phyloP scores from a whole-genome alignment of 495 filamentous ascomycete genomes.

The Penicillium simplicissimum region DNA sequence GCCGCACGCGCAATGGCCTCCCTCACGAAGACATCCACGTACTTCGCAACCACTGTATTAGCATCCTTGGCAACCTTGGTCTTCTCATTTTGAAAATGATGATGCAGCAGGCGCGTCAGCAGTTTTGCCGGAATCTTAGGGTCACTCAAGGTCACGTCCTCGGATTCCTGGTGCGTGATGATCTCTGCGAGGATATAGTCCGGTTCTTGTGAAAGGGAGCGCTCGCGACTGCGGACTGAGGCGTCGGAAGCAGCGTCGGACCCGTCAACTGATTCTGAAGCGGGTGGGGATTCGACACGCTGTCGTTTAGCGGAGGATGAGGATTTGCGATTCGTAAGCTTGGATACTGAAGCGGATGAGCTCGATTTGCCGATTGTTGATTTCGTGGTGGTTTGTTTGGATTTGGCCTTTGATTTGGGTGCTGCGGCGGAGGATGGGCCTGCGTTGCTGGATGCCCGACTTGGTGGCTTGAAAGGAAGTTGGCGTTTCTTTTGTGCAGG shows the following conservation, averaged over 20 bases:
- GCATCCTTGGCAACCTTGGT: conserved; percentile 80
- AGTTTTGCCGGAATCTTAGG: conserved; percentile 71
- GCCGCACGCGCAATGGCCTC: conserved; percentile 86
- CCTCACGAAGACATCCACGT: conserved; percentile 88
- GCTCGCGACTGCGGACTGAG: conserved; percentile 20
- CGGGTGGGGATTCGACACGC: conserved; percentile 16
- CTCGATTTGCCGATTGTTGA: conserved; percentile 22
- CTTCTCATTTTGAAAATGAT: conserved; percentile 68
- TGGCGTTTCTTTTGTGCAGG: conserved; percentile 43
- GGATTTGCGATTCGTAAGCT: conserved; percentile 18
- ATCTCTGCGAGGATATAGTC: conserved; percentile 52
- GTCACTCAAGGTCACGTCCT: conserved; percentile 39
- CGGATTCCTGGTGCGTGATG: conserved; percentile 27
- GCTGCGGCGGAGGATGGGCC: conserved; percentile 19
- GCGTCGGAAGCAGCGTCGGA: conserved; percentile 27
- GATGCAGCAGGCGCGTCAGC: conserved; percentile 71
- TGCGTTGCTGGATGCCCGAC: conserved; percentile 30
- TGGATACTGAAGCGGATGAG: conserved; percentile 15
- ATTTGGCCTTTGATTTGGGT: conserved; percentile 32
- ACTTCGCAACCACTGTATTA: conserved; percentile 74
- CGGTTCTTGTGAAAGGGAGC: conserved; percentile 35
- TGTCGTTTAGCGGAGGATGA: conserved; percentile 16
- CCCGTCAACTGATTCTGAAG: conserved; percentile 21
- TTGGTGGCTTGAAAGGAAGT: conserved; percentile 55
- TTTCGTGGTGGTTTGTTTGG: conserved; percentile 21